These are phyloP conservation scores for Fomitiporia mediterranea DNA, from an alignment of 1,284 basidiomycete genomes.

Conservation along the genomic window DNA sequence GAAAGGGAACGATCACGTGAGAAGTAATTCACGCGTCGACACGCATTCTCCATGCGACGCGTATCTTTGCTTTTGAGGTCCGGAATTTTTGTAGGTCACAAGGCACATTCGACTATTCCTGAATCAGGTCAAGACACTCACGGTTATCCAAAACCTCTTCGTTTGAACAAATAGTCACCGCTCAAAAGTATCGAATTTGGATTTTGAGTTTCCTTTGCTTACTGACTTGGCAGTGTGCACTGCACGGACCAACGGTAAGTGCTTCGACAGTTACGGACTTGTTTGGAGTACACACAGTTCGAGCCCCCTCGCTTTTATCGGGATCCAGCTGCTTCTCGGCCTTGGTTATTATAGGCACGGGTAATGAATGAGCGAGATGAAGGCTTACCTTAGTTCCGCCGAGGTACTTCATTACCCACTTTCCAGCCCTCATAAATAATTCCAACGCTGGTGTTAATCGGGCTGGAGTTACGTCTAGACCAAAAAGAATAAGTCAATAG, in stretches of 20 bases:
- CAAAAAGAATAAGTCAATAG: neutral
- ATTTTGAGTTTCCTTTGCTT: too few species aligned
- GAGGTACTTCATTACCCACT: neutral
- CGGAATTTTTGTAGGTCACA: neutral
- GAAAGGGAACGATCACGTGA: slow-evolving; percentile 6
- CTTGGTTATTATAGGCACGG: neutral
- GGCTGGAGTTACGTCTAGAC: neutral
- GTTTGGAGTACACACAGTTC: neutral
- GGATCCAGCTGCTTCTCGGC: neutral
- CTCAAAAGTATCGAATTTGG: neutral
- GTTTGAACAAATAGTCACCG: neutral
- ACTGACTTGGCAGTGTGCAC: too few species aligned
- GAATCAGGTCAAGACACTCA: neutral
- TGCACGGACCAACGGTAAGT: too few species aligned
- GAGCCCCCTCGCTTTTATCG: neutral
- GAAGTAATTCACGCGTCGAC: neutral
- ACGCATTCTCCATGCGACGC: neutral
- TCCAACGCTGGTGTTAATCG: neutral
- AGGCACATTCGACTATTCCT: neutral
- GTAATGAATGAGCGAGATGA: neutral
- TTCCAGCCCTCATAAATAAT: neutral
- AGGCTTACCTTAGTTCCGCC: neutral
- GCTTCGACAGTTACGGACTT: neutral
- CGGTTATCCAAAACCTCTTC: neutral
- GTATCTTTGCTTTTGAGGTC: neutral